phyloP scores from a whole-genome alignment of 495 filamentous ascomycete species.

The Cryomyces minteri region DNA sequence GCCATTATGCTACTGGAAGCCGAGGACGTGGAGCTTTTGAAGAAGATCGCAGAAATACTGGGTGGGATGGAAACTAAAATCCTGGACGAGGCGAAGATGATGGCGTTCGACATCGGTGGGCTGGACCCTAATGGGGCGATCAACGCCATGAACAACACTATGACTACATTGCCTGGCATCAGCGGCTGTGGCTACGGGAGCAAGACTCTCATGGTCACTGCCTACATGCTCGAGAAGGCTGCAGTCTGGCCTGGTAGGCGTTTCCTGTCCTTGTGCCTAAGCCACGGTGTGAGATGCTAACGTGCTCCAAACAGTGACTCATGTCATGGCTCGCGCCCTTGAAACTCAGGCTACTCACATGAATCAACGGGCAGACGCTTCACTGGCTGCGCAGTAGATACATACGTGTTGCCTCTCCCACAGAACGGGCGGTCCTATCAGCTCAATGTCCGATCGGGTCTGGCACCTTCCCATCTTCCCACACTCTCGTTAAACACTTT shows the following conservation, averaged over 20 bases:
- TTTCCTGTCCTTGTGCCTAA: neutral
- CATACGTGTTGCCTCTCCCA: too few species aligned
- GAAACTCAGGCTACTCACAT: slow-evolving; percentile 74
- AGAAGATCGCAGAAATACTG: slow-evolving; percentile 71
- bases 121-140: slow-evolving; percentile 13
- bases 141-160: slow-evolving; percentile 11
- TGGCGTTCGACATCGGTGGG: slow-evolving; percentile 22
- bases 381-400: neutral
- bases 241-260: slow-evolving; percentile 78
- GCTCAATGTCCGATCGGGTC: too few species aligned
- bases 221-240: slow-evolving; percentile 75
- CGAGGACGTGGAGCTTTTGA: slow-evolving; percentile 74
- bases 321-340: slow-evolving; percentile 72
- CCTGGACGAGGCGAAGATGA: neutral
- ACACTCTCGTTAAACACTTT: too few species aligned
- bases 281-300: slow-evolving; percentile 16
- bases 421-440: too few species aligned
- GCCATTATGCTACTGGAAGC: slow-evolving; percentile 82
- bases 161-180: slow-evolving; percentile 29
- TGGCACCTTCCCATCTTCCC: too few species aligned
- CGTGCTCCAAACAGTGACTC: slow-evolving; percentile 40
- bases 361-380: slow-evolving; percentile 27
- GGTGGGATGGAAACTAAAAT: slow-evolving; percentile 67
- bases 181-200: slow-evolving; percentile 58
- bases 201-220: slow-evolving; percentile 73